Evolutionary conservation across 768 basidiomycete species (phyloP), one percentile per base, ranked within the genome.

Genomic region (Coprinellus micaceus): DNA sequence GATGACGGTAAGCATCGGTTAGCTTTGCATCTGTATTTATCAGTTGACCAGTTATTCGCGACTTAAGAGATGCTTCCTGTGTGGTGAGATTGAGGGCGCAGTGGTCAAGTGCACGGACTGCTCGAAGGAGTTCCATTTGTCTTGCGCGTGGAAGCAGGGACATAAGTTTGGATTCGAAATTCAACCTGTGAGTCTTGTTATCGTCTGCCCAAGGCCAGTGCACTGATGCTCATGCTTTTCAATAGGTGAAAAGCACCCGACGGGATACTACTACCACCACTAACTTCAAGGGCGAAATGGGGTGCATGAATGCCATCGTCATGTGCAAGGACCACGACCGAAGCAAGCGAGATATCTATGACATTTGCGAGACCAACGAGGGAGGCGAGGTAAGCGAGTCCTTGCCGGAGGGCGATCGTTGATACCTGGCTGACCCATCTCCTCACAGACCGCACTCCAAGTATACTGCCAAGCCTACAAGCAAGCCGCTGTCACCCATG

Each of bases 161-260:
- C 84, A 88, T 73, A 87, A 78, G 61, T 94, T 98, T 61, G 94
- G 92, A 26, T 97, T 99, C 69, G 95, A 98, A 73, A 82, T 98
- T 39, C 88, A 88, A 63, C 81, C 87, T 33, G 93, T 89, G 61
- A 66, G 87, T 72, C 7, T 24, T 12, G 36, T 36, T 24, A 39
- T 21, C 30, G 13, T 37, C 21, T 45, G 13, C 21, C 36, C 9
- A 29, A 4, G n/a, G 4, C 13, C 4, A 4, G 29, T 10, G n/a
- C 22, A 13, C 29, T 6, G 25, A 12, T 33, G 26, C 19, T 24
- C 26, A n/a, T 24, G n/a, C n/a, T 19, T n/a, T 19, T 2, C 33
- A 17, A 10, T 64, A 94, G 92, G 85, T 89, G 11, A 93, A 93
- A 72, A 82, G 82, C 52, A 88, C 83, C 58, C 80, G 88, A 50